Percentiles rank a stretch among this genome's conserved stretches.
Evolutionary conservation across 129 eudicot genomes (phyloP).

Genomic region (Gnaphalium uliginosum): DNA sequence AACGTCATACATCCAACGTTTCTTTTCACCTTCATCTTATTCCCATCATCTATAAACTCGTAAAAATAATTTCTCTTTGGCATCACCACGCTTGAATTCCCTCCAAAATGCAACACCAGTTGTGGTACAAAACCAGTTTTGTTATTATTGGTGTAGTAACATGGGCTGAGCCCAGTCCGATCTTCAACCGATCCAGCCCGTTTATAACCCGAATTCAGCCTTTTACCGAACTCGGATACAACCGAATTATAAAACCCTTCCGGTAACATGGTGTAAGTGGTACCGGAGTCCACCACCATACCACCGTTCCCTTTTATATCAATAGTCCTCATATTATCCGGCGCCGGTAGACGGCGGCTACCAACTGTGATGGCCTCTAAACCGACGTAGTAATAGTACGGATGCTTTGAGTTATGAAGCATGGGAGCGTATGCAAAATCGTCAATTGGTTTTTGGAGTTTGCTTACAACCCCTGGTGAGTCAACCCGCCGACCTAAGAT

Average conservation of each 20-base stretch:
- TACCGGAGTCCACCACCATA: conserved; percentile 97
- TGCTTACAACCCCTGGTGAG: not conserved
- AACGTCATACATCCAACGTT: conserved; percentile 83
- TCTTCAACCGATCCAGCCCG: conserved; percentile 59
- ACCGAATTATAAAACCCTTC: conserved; percentile 41
- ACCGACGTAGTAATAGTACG: conserved; percentile 78
- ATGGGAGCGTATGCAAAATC: conserved; percentile 60
- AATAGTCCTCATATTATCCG: conserved; percentile 45
- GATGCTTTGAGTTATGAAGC: conserved; percentile 64
- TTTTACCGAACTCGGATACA: conserved; percentile 44
- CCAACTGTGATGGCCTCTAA: conserved; percentile 69
- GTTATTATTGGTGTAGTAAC: conserved; percentile 39
- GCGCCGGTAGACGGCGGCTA: conserved; percentile 49
- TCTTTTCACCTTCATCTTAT: conserved; percentile 36
- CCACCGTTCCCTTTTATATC: conserved; percentile 82
- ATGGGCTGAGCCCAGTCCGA: conserved; percentile 74
- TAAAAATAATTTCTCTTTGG: conserved; percentile 76
- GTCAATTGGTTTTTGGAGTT: conserved; percentile 17
- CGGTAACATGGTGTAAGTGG: conserved; percentile 85
- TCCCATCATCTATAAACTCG: conserved; percentile 60
- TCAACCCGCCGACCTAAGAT: conserved; percentile 73
- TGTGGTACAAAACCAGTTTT: conserved; percentile 42
- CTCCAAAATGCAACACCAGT: conserved; percentile 72
- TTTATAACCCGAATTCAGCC: conserved; percentile 41
- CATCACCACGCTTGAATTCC: conserved; percentile 76